Percentiles rank a stretch among this genome's conserved stretches.
These are phyloP conservation scores for Chaetomiaceae sp. DNA, from an alignment of 2,329 filamentous ascomycete genomes.

Conservation along the genomic window DNA sequence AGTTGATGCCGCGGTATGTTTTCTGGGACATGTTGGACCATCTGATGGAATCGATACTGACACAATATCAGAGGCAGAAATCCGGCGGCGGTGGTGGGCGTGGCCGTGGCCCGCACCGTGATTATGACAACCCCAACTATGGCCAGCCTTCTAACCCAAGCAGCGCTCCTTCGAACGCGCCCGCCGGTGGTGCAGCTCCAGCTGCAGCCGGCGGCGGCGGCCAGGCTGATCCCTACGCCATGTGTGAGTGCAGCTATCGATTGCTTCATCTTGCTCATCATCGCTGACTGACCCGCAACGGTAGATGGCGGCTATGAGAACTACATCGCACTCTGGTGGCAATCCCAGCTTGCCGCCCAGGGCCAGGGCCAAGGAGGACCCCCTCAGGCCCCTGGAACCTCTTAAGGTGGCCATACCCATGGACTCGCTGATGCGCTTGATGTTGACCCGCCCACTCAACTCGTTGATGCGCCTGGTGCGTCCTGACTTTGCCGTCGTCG, in stretches of 20 bases:
- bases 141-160: constrained; percentile 42
- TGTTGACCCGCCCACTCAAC: constrained; percentile 24
- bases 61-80: constrained; percentile 47
- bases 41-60: constrained; percentile 4
- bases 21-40: not conserved
- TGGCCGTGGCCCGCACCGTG: constrained; percentile 44
- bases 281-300: constrained; percentile 26
- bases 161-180: constrained; percentile 41
- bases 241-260: constrained; percentile 51
- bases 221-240: constrained; percentile 66
- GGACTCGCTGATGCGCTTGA: constrained; percentile 25
- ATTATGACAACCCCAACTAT: constrained; percentile 52
- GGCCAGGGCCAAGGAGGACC: constrained; percentile 24
- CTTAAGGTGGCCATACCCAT: constrained; percentile 23
- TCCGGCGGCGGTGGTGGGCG: constrained; percentile 43
- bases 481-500: constrained; percentile 20
- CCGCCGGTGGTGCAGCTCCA: constrained; percentile 34
- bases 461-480: constrained; percentile 24
- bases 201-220: constrained; percentile 37
- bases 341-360: constrained; percentile 47
- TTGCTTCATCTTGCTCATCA: not conserved
- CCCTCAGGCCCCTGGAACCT: constrained; percentile 25
- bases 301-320: constrained; percentile 75
- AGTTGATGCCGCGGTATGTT: constrained; percentile 78
- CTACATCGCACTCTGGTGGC: constrained; percentile 77